A percentile compares a stretch with the other conserved stretches of the same genome.
Evolutionary conservation across 352 stramenopile genomes (phyloP).

Genomic region (Globisporangium perplexum): DNA sequence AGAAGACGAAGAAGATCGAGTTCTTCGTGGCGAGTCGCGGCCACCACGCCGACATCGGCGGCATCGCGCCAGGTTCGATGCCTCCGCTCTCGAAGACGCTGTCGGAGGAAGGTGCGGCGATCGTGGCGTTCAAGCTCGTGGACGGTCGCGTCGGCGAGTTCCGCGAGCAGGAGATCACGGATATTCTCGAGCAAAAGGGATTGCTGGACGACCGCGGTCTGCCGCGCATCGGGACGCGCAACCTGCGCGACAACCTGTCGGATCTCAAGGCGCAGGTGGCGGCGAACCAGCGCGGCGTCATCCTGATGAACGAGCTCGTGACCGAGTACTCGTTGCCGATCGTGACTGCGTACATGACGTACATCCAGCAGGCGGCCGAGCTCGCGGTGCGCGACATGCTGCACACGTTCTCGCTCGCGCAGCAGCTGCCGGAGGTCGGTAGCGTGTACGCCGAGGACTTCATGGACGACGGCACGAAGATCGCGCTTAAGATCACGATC

Average conservation of each 20-base stretch:
- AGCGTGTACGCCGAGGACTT: constrained; percentile 94
- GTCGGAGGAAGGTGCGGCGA: constrained; percentile 97
- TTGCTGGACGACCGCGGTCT: constrained; percentile 77
- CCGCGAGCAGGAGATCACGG: constrained; percentile 94
- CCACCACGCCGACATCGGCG: constrained; percentile 98
- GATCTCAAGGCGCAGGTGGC: constrained; percentile 98
- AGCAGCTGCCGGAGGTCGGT: constrained; percentile 71
- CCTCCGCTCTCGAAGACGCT: constrained; percentile 94
- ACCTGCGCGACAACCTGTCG: constrained; percentile 96
- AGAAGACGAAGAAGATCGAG: constrained; percentile 86
- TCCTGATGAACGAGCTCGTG: constrained; percentile 94
- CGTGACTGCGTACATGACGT: constrained; percentile 98
- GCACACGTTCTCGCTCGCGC: constrained; percentile 87
- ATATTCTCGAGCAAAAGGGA: constrained; percentile 92
- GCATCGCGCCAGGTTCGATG: constrained; percentile 95
- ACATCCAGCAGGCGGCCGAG: constrained; percentile 96
- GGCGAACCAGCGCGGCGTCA: constrained; percentile 96
- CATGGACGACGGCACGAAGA: constrained; percentile 98
- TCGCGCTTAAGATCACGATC: constrained; percentile 95
- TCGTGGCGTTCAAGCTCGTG: constrained; percentile 99
- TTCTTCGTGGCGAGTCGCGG: constrained; percentile 98
- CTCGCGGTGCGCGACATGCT: constrained; percentile 95
- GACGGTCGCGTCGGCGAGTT: constrained; percentile 92
- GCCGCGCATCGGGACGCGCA: constrained; percentile 90
- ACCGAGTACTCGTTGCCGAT: constrained; percentile 93